Evolutionary conservation across 1,284 basidiomycete species (phyloP).

Genomic region (Meira miltonrushii): DNA sequence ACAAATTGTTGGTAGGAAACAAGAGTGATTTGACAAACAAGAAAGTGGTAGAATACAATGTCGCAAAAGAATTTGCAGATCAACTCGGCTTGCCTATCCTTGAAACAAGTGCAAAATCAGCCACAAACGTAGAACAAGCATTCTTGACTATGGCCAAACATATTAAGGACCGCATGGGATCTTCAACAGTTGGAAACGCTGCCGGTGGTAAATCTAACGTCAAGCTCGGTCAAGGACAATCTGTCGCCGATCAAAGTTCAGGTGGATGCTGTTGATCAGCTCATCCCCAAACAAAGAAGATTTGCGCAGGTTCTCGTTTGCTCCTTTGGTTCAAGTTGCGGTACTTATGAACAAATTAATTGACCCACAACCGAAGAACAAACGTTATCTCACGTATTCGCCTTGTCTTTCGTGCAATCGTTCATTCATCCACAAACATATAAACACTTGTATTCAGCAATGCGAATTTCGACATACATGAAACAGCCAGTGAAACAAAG

Average conservation of each 20-base stretch:
- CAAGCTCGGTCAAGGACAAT: conserved; percentile 51
- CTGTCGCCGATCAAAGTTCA: conserved; percentile 34
- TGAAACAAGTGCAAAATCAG: conserved; percentile 56
- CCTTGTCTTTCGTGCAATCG: no score
- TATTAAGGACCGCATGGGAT: conserved; percentile 54
- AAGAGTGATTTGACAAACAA: conserved; percentile 96
- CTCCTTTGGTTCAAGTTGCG: no score
- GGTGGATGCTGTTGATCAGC: conserved; percentile 45
- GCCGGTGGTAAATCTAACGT: conserved; percentile 47
- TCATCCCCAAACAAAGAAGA: no score
- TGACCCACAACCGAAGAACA: no score
- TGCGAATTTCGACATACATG: no score
- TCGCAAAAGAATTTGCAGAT: conserved; percentile 66
- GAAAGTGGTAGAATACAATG: conserved; percentile 97
- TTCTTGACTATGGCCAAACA: conserved; percentile 57
- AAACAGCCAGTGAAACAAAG: no score
- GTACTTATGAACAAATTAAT: no score
- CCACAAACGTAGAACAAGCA: conserved; percentile 56
- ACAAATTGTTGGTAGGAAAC: conserved; percentile 95
- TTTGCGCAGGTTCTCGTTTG: no score
- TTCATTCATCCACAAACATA: no score
- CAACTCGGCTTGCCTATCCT: conserved; percentile 54
- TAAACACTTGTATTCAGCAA: no score
- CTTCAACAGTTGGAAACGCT: conserved; percentile 43
- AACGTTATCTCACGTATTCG: no score